Evolutionary conservation across 257 asterid genomes (phyloP), one percentile per base, ranked within the genome.

Genomic region (Fraxinus excelsior): DNA sequence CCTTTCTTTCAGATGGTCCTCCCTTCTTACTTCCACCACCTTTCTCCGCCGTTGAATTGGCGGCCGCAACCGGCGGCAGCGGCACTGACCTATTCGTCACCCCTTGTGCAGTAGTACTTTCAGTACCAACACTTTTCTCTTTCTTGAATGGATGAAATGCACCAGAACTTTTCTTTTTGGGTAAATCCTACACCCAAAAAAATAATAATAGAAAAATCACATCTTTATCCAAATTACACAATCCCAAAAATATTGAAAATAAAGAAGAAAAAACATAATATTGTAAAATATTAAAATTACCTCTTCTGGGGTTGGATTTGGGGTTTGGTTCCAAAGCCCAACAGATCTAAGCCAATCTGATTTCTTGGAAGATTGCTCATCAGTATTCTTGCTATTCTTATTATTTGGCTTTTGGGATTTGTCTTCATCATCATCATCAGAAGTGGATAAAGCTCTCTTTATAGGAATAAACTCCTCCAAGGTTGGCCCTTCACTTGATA

Each of bases 91-190:
- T 67, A 44, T 26, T 58, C 28, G 4, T 74, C 0, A 80, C 49
- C 64, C 31, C 67, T 34, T 65, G 78, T 13, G 78, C 40, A 16
- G 67, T 19, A 16, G 79, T 19, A 71, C 71, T n/a, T 29, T 4
- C 35, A 21, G 34, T 4, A 13, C 70, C 80, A n/a, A 9, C 73
- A 72, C 73, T 80, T 66, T 84, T 82, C 37, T 83, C 90, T 76
- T 80, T 86, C 89, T 89, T 87, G 34, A 92, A 91, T 4, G 90
- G 96, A 76, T 88, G 91, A 83, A 91, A 91, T 71, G 97, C 97
- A 42, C 96, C 95, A 42, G 84, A 85, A 6, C 75, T 71, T 25
- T 79, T 88, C 79, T 67, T 82, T 68, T 75, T 88, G 1, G 84
- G 82, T 11, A 82, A 84, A 74, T 73, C 86, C 91, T 87, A 75